Conservation (phyloP, 2,329 filamentous ascomycete genomes). For the Aureobasidium sp. region DNA sequence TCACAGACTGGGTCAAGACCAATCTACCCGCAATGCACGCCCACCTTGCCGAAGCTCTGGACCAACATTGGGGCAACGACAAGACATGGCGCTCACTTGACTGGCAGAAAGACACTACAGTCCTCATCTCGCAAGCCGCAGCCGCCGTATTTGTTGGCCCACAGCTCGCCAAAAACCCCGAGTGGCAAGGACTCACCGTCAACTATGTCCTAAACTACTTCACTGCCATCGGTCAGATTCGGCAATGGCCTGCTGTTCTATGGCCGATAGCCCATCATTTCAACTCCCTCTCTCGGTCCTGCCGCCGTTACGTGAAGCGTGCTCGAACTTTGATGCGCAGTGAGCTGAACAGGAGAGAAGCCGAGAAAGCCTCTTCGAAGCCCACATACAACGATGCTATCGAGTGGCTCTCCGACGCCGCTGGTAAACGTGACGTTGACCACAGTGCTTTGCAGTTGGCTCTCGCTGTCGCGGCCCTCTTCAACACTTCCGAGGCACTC, state of each 20-base stretch:
- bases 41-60: not conserved
- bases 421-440: not conserved
- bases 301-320: not conserved
- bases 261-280: not conserved
- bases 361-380: not conserved
- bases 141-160: not conserved
- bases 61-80: not conserved
- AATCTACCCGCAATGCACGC: not conserved
- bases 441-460: not conserved
- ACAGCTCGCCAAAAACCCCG: not conserved
- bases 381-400: not conserved
- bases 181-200: not conserved
- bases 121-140: not conserved
- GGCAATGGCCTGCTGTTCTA: not conserved
- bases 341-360: not conserved
- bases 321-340: not conserved
- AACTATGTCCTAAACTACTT: not conserved
- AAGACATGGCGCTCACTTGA: not conserved
- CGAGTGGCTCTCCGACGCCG: not conserved
- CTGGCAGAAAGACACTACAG: not conserved
- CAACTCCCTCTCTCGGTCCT: not conserved
- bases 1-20: not conserved
- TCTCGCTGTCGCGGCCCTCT: not conserved
- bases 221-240: not conserved
- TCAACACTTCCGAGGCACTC: not conserved